Conservation (phyloP, 768 basidiomycete genomes). For the Pleurotus eryngii region DNA sequence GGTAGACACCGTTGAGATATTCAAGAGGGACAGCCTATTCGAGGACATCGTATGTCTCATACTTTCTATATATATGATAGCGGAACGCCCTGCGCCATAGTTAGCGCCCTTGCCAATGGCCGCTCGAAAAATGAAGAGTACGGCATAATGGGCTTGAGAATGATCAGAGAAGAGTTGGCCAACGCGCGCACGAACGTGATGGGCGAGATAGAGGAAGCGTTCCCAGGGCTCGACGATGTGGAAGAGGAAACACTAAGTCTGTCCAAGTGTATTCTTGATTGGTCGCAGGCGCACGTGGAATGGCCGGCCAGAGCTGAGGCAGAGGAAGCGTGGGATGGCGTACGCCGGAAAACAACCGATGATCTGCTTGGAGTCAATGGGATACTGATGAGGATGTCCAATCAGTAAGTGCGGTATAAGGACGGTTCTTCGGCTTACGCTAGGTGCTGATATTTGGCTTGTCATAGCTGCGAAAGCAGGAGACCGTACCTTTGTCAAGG, state of each 20-base stretch:
- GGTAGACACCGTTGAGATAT: background rate
- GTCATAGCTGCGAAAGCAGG: too few relatives aligned
- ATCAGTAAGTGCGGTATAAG: too few relatives aligned
- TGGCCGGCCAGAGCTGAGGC: too few relatives aligned
- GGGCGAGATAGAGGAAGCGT: background rate
- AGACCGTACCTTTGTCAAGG: too few relatives aligned
- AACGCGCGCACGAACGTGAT: background rate
- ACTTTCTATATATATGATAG: background rate
- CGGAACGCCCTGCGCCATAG: background rate
- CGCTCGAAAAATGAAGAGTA: background rate
- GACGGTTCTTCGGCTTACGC: too few relatives aligned
- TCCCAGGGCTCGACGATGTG: background rate
- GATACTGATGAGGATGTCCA: too few relatives aligned
- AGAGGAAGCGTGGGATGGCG: too few relatives aligned
- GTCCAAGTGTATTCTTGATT: too few relatives aligned
- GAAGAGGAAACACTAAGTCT: background rate
- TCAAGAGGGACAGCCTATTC: background rate
- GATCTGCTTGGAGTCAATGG: too few relatives aligned
- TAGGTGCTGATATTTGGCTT: too few relatives aligned
- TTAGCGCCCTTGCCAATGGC: background rate
- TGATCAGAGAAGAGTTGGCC: background rate
- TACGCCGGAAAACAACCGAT: too few relatives aligned
- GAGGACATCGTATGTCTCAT: background rate
- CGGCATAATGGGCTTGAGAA: background rate
- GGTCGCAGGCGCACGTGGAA: too few relatives aligned